Conservation (phyloP, 768 basidiomycete genomes). For the Dentipellis sp. region DNA sequence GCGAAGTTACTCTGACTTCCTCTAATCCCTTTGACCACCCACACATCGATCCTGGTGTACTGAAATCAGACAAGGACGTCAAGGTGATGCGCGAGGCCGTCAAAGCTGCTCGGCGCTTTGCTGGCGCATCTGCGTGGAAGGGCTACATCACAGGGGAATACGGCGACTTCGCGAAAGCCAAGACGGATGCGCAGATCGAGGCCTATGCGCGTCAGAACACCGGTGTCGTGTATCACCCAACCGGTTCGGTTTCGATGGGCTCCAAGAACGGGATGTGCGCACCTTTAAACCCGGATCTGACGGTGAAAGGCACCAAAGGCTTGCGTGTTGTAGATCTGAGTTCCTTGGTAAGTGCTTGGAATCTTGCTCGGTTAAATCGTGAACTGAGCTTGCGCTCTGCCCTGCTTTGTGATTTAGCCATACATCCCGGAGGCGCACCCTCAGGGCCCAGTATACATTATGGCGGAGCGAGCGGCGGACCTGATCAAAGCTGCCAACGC, state of each 20-base stretch:
- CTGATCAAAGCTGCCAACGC: conserved; percentile 15
- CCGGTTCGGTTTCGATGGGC: conserved; percentile 32
- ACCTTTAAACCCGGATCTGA: conserved; percentile 29
- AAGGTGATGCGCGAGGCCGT: conserved; percentile 4
- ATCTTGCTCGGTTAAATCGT: not conserved
- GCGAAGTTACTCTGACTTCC: conserved; percentile 1
- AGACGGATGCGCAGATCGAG: conserved; percentile 14
- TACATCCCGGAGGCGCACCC: conserved; percentile 25
- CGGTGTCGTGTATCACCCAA: conserved; percentile 17
- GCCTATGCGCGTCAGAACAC: conserved; percentile 11
- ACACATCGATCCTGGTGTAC: conserved; percentile 6
- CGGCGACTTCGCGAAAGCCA: not conserved
- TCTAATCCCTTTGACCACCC: conserved; percentile 3
- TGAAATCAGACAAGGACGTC: conserved; percentile 3
- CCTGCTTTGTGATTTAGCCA: conserved; percentile 7
- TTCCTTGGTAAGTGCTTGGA: not conserved
- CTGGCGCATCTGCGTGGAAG: conserved; percentile 2
- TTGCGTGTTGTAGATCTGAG: conserved; percentile 8
- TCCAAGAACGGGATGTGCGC: conserved; percentile 22
- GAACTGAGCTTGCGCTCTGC: not conserved
- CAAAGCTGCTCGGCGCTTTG: conserved; percentile 2
- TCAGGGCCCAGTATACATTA: conserved; percentile 26
- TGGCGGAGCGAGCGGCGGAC: conserved; percentile 28
- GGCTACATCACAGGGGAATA: conserved; percentile 1
- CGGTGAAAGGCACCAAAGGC: conserved; percentile 6